Base-by-base conservation (phyloP, 2,329 filamentous ascomycete species). In the Exophiala dermatitidis region DNA sequence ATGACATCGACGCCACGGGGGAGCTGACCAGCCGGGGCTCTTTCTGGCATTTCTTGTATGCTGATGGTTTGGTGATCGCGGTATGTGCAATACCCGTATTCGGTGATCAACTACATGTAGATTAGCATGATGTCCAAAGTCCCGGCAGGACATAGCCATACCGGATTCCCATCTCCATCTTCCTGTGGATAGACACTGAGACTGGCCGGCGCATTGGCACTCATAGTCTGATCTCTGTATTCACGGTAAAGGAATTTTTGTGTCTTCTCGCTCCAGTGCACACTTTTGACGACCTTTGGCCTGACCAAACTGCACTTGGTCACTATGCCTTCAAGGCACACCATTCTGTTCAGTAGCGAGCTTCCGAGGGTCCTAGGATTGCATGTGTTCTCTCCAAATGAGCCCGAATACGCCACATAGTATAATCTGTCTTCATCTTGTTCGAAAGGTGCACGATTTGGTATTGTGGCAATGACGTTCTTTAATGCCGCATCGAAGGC, bases 41-140 rank as follows among this genome's bases (percentile, higher is more conserved):
- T 80, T 71, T 98, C 93, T 0, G 93, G 93, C 93, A 98, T 98
- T 74, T 98, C 93, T 72, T 98, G 93, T 61, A 98, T 96, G 0
- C 91, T 96, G 56, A 98, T 89, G 10, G 88, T 95, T 70, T 98
- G 93, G 68, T 98, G 93, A 68, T 98, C 93, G 66, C 91, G 81
- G 72, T 96, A 98, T 47, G 86, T 93, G 69, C 86, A 94, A 73
- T 94, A 91, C 28, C 93, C 93, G 68, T 97, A 98, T 68, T 98
- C 93, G 2, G 93, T 98, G 54, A 89, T 81, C 19, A 98, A 78
- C 72, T 80, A 58, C 10, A 48, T 8, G 28, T n/a, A 7, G 31
- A 46, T 64, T 56, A 64, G 59, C 33, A 29, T 31, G 10, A n/a
- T 45, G 29, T n/a, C n/a, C 3, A 29, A 31, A 3, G 10, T 8